These are phyloP conservation scores for Malassezia restricta DNA, from an alignment of 1,284 basidiomycete genomes.

Conservation along the genomic window DNA sequence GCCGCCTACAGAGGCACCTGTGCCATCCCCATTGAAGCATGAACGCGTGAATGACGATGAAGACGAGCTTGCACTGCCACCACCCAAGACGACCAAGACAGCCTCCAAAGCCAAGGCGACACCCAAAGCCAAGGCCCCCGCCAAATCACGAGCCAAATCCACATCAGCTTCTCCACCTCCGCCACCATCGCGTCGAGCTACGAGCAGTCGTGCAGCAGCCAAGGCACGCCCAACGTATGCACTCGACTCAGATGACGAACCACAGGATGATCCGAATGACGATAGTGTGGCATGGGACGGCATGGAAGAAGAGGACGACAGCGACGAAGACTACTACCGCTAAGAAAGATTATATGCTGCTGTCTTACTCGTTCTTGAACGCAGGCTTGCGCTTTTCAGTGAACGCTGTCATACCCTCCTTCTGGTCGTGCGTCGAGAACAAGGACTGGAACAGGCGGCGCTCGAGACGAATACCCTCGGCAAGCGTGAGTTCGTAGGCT, in stretches of 20 bases:
- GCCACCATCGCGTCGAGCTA: constrained; percentile 9
- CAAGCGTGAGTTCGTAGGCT: constrained; percentile 65
- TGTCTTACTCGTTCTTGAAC: constrained; percentile 31
- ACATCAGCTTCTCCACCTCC: neutral
- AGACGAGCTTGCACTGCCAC: constrained; percentile 17
- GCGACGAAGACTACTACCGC: constrained; percentile 17
- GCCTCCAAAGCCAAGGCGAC: constrained; percentile 1
- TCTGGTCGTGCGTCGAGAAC: constrained; percentile 92
- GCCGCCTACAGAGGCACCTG: neutral
- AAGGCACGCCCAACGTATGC: constrained; percentile 1
- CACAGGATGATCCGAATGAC: constrained; percentile 6
- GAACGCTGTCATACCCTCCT: constrained; percentile 96
- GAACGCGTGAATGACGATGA: constrained; percentile 24
- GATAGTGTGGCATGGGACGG: neutral
- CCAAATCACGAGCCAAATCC: neutral
- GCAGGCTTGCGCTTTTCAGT: constrained; percentile 73
- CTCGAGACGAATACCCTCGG: constrained; percentile 76
- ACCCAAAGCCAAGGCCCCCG: constrained; percentile 1
- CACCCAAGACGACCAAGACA: constrained; percentile 14
- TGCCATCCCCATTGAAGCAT: constrained; percentile 10
- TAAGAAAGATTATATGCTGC: neutral
- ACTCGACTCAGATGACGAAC: constrained; percentile 4
- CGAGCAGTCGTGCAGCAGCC: constrained; percentile 11
- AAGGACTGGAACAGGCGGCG: constrained; percentile 78
- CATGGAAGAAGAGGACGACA: neutral